These are phyloP conservation scores for Fusarium sp. DNA, from an alignment of 2,329 filamentous ascomycete genomes.

Conservation along the genomic window DNA sequence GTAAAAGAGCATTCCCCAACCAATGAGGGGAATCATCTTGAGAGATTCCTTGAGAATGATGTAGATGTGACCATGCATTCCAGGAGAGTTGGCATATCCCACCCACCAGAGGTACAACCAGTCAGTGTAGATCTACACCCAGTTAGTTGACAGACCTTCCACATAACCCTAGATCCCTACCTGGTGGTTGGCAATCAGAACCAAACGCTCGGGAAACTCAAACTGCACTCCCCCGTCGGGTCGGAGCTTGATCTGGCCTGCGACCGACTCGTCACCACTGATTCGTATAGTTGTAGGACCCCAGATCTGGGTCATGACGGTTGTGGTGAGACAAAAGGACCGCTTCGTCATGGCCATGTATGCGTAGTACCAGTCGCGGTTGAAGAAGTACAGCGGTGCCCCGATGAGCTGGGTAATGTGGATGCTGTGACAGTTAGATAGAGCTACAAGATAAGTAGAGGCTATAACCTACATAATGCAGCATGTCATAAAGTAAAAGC, in stretches of 20 bases:
- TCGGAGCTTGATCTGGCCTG: conserved; percentile 76
- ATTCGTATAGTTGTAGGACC: conserved; percentile 85
- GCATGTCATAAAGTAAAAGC: conserved; percentile 62
- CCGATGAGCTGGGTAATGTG: conserved; percentile 80
- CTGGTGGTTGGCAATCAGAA: conserved; percentile 90
- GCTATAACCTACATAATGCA: conserved; percentile 57
- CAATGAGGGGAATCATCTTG: conserved; percentile 82
- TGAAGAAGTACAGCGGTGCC: conserved; percentile 78
- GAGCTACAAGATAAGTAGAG: background rate
- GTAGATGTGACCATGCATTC: conserved; percentile 87
- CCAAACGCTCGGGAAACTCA: conserved; percentile 81
- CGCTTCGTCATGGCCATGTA: conserved; percentile 91
- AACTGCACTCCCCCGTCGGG: conserved; percentile 80
- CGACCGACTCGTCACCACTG: conserved; percentile 84
- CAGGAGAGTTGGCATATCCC: conserved; percentile 79
- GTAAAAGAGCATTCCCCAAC: conserved; percentile 85
- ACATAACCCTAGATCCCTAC: conserved; percentile 47
- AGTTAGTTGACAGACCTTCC: conserved; percentile 36
- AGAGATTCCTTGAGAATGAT: conserved; percentile 92
- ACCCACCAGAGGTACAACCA: conserved; percentile 96
- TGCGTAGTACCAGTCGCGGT: conserved; percentile 81
- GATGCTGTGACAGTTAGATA: conserved; percentile 58
- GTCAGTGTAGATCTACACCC: conserved; percentile 80
- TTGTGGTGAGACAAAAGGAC: conserved; percentile 81
- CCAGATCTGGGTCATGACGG: conserved; percentile 87